Evolutionary conservation across 768 basidiomycete species (phyloP).

Genomic region (Mycena sanguinolenta): DNA sequence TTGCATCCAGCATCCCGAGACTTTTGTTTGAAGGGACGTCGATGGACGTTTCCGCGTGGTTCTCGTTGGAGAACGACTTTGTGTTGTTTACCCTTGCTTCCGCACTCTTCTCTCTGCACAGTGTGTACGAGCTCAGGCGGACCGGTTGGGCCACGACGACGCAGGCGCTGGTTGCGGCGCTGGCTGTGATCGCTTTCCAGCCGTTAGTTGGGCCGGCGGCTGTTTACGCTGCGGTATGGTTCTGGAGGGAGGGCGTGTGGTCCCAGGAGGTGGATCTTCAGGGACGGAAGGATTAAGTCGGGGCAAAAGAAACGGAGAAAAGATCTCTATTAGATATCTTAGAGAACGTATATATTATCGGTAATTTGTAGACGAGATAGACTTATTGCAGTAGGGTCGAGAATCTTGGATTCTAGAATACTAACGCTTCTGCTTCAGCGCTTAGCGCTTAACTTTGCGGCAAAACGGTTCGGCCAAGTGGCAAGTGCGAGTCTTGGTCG

Average conservation of each 20-base stretch:
- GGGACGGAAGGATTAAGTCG: slow-evolving; percentile 4
- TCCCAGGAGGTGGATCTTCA: neutral
- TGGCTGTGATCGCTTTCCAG: neutral
- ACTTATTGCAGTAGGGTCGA: no score
- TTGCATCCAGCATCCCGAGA: no score
- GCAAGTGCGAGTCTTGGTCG: no score
- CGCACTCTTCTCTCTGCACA: slow-evolving; percentile 6
- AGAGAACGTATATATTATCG: no score
- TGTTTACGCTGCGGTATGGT: slow-evolving; percentile 5
- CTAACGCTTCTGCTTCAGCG: no score
- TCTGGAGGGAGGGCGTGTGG: slow-evolving; percentile 13
- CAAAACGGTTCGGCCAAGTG: no score
- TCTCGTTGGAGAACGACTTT: slow-evolving; percentile 3
- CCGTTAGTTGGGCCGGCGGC: slow-evolving; percentile 6
- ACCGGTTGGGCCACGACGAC: slow-evolving; percentile 1
- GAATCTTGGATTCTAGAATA: no score
- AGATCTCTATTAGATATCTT: neutral
- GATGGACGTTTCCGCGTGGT: no score
- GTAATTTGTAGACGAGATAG: no score
- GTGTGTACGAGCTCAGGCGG: slow-evolving; percentile 13
- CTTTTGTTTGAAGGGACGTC: no score
- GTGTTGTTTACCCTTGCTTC: neutral
- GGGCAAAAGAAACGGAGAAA: neutral
- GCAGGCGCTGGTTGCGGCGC: slow-evolving; percentile 6
- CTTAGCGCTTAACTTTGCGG: no score